Conservation (phyloP, 129 eudicot species). For the Solidago caesia region DNA sequence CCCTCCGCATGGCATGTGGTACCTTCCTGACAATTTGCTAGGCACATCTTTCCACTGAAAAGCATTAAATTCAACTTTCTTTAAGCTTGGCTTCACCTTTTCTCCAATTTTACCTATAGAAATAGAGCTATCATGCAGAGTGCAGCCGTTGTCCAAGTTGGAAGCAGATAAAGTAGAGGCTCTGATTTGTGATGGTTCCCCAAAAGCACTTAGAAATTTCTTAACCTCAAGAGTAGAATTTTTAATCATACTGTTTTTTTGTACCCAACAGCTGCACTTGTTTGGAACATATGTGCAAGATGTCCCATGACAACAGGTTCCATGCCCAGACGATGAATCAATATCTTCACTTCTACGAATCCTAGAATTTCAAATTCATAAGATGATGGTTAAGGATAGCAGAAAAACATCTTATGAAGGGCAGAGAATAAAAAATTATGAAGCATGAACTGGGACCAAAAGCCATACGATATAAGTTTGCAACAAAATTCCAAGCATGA, state of each 20-base stretch:
- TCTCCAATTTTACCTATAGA: conserved; percentile 32
- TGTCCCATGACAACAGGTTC: conserved; percentile 38
- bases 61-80: conserved; percentile 35
- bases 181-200: conserved; percentile 32
- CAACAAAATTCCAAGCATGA: too few species aligned
- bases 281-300: conserved; percentile 34
- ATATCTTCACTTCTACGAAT: conserved; percentile 35
- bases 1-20: conserved; percentile 30
- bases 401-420: neutral
- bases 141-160: conserved; percentile 26
- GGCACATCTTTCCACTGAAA: conserved; percentile 78
- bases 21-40: conserved; percentile 29
- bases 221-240: conserved; percentile 28
- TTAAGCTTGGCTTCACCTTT: conserved; percentile 22
- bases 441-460: too few species aligned
- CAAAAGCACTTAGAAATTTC: conserved; percentile 17
- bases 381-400: neutral
- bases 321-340: conserved; percentile 24
- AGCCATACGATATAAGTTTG: too few species aligned
- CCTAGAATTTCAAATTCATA: conserved; percentile 24
- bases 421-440: too few species aligned
- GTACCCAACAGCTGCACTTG: conserved; percentile 39
- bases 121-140: conserved; percentile 22
- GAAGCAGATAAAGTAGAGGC: conserved; percentile 30
- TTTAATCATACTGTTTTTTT: conserved; percentile 19